Percentiles rank a stretch among this genome's conserved stretches.
These are phyloP conservation scores for Colletotrichum spinosum DNA, from an alignment of 2,329 filamentous ascomycete species.

Conservation along the genomic window DNA sequence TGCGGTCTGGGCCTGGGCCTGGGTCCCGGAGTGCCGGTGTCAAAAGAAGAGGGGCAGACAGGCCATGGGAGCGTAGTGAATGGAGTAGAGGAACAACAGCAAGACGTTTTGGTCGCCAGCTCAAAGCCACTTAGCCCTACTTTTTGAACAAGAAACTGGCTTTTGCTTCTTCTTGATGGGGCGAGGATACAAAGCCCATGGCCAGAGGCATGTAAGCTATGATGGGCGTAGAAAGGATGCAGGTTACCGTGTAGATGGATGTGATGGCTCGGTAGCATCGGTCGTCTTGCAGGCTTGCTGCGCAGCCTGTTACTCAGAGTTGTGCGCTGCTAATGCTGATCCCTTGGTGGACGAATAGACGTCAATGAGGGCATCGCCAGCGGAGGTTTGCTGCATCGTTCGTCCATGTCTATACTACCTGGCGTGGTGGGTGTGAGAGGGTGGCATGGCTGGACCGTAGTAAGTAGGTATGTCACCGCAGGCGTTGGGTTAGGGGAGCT, in stretches of 20 bases:
- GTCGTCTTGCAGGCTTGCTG: conserved; percentile 19
- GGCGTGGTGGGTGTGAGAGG: conserved; percentile 25
- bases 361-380: conserved; percentile 36
- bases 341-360: conserved; percentile 26
- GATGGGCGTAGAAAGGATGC: conserved; percentile 13
- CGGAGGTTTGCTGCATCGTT: conserved; percentile 23
- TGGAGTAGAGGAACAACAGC: background rate
- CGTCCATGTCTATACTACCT: background rate
- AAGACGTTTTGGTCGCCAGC: conserved; percentile 1
- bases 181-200: background rate
- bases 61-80: background rate
- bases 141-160: conserved; percentile 20
- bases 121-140: conserved; percentile 5
- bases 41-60: conserved; percentile 2
- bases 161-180: too few species aligned
- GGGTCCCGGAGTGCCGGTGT: conserved; percentile 17
- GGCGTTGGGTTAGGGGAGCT: conserved; percentile 29
- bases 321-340: conserved; percentile 8
- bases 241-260: background rate
- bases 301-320: background rate
- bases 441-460: background rate
- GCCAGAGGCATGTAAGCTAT: conserved; percentile 11
- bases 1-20: conserved; percentile 32
- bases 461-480: conserved; percentile 4
- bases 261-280: conserved; percentile 26